Evolutionary conservation across 345 rosid genomes (phyloP).

Genomic region (Eucalyptus melliodora): DNA sequence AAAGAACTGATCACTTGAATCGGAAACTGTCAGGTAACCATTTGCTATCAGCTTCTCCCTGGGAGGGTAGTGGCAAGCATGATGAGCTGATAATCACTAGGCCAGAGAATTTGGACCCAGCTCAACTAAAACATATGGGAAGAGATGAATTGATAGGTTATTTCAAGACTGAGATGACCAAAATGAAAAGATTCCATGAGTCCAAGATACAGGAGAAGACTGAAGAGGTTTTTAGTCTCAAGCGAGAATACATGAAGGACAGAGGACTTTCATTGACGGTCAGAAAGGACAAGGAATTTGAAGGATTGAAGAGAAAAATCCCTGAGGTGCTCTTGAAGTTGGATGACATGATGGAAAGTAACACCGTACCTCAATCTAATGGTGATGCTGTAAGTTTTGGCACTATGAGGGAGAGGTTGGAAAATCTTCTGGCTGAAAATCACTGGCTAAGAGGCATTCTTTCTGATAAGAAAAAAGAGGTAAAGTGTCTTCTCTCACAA

Average conservation of each 20-base stretch:
- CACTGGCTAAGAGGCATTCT: constrained; percentile 27
- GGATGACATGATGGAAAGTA: constrained; percentile 46
- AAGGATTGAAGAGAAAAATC: constrained; percentile 55
- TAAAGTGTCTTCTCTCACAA: constrained; percentile 17
- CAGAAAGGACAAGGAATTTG: constrained; percentile 72
- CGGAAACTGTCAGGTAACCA: constrained; percentile 45
- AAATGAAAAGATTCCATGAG: constrained; percentile 74
- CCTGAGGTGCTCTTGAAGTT: constrained; percentile 39
- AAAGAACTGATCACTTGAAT: constrained; percentile 27
- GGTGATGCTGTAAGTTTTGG: constrained; percentile 20
- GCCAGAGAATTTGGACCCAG: constrained; percentile 41
- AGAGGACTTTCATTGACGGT: constrained; percentile 30
- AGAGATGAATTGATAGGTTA: constrained; percentile 29
- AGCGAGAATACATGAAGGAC: constrained; percentile 51
- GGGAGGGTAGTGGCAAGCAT: constrained; percentile 57
- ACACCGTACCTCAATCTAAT: constrained; percentile 8
- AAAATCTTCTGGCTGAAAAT: constrained; percentile 43
- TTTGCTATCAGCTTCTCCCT: constrained; percentile 17
- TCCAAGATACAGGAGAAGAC: constrained; percentile 41
- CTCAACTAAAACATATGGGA: constrained; percentile 22
- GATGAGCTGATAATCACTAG: constrained; percentile 25
- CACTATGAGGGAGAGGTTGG: constrained; percentile 30
- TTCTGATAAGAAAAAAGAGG: constrained; percentile 27
- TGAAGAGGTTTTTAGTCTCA: constrained; percentile 47
- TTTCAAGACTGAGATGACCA: constrained; percentile 63